Conservation (phyloP, 345 rosid genomes). For the Geranium rotundifolium region DNA sequence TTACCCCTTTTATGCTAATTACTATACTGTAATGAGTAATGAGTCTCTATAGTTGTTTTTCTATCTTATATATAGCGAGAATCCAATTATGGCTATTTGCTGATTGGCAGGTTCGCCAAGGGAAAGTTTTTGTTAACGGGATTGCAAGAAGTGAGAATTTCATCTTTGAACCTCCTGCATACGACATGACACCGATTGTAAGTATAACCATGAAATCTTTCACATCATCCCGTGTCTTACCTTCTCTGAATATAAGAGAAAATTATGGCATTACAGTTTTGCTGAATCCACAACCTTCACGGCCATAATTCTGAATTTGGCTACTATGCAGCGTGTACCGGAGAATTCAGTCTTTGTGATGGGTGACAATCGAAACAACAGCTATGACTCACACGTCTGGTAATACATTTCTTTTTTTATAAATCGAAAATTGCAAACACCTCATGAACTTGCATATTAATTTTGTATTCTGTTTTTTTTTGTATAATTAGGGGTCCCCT, state of each 20-base stretch:
- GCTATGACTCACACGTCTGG: conserved; percentile 96
- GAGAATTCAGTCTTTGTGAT: conserved; percentile 83
- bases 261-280: too few relatives aligned
- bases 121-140: conserved; percentile 75
- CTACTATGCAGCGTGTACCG: conserved; percentile 48
- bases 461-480: conserved; percentile 3
- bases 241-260: too few relatives aligned
- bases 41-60: too few relatives aligned
- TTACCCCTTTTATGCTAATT: background rate
- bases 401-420: conserved; percentile 17
- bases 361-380: conserved; percentile 97
- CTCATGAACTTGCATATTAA: background rate
- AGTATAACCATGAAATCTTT: conserved; percentile 19
- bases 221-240: too few relatives aligned
- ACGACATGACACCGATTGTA: conserved; percentile 71
- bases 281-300: background rate
- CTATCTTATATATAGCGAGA: background rate
- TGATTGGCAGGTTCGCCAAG: conserved; percentile 48
- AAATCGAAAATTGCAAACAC: background rate
- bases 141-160: conserved; percentile 52
- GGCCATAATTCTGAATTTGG: background rate
- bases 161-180: conserved; percentile 63
- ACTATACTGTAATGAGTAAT: too few relatives aligned
- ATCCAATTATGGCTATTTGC: conserved; percentile 1
- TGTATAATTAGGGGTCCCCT: conserved; percentile 60